Conservation (phyloP, 345 rosid genomes). For the Linum tenue region DNA sequence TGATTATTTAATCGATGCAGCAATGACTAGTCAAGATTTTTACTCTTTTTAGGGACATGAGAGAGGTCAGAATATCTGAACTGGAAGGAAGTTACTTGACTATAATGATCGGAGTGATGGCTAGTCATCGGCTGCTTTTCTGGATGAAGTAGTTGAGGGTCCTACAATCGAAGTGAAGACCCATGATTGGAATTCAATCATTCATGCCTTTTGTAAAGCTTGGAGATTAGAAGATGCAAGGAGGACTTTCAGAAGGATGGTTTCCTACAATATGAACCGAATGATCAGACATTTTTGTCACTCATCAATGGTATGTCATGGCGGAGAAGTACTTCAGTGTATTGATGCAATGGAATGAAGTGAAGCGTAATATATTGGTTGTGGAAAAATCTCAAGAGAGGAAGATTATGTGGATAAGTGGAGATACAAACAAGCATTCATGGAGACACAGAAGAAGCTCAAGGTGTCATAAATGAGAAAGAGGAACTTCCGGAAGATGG, state of each 20-base stretch:
- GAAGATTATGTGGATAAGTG: constrained; percentile 94
- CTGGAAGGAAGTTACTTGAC: constrained; percentile 78
- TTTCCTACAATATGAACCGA: constrained; percentile 63
- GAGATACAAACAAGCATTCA: constrained; percentile 94
- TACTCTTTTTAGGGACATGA: constrained; percentile 83
- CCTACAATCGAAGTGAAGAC: constrained; percentile 80
- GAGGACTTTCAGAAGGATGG: constrained; percentile 89
- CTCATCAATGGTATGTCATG: constrained; percentile 62
- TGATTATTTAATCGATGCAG: constrained; percentile 64
- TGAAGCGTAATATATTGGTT: constrained; percentile 68
- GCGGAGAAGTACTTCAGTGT: constrained; percentile 72
- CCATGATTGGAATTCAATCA: constrained; percentile 95
- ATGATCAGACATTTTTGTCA: constrained; percentile 80
- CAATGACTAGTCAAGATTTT: constrained; percentile 90
- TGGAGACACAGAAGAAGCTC: constrained; percentile 94
- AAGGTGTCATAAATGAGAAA: constrained; percentile 75
- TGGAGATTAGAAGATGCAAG: constrained; percentile 76
- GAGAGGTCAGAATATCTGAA: constrained; percentile 49
- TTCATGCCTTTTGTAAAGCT: constrained; percentile 88
- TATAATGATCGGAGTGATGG: constrained; percentile 77
- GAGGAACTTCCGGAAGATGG: constrained; percentile 79
- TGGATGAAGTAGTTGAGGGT: constrained; percentile 88
- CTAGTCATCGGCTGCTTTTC: constrained; percentile 67
- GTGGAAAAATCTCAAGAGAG: constrained; percentile 77
- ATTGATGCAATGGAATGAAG: constrained; percentile 75